phyloP scores from a whole-genome alignment of 768 basidiomycete species.

The Tephrocybe sp. region DNA sequence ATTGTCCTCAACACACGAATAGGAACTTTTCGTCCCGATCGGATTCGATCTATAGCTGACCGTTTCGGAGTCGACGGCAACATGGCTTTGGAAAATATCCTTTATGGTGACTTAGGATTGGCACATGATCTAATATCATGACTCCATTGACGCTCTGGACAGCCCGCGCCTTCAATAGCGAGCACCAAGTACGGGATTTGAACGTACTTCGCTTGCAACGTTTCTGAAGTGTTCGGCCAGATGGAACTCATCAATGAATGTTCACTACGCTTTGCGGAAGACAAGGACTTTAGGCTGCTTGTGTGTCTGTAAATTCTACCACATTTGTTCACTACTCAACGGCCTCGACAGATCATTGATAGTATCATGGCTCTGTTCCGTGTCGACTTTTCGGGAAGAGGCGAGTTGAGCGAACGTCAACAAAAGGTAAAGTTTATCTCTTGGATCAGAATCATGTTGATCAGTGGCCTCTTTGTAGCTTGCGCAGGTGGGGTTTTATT shows the following conservation, averaged over 20 bases:
- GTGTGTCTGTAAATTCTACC: conserved; percentile 29
- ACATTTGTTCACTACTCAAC: conserved; percentile 11
- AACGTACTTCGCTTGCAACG: neutral
- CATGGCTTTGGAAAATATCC: conserved; percentile 84
- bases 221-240: conserved; percentile 31
- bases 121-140: no score
- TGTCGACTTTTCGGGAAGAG: conserved; percentile 90
- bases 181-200: conserved; percentile 67
- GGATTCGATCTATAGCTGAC: conserved; percentile 87
- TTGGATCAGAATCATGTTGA: conserved; percentile 6
- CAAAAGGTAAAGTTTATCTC: conserved; percentile 59
- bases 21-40: conserved; percentile 95
- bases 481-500: conserved; percentile 86
- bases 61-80: conserved; percentile 90
- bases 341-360: conserved; percentile 71
- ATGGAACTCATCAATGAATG: conserved; percentile 93
- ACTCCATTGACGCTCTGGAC: no score
- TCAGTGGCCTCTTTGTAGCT: conserved; percentile 45
- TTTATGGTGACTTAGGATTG: conserved; percentile 59
- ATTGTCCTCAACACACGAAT: conserved; percentile 16
- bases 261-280: conserved; percentile 84
- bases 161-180: conserved; percentile 91
- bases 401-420: conserved; percentile 90
- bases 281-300: conserved; percentile 76
- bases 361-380: conserved; percentile 97